A percentile compares a stretch with the other conserved stretches of the same genome.
phyloP scores from a whole-genome alignment of 192 early-diverging fungal species.

The Podila epigama region DNA sequence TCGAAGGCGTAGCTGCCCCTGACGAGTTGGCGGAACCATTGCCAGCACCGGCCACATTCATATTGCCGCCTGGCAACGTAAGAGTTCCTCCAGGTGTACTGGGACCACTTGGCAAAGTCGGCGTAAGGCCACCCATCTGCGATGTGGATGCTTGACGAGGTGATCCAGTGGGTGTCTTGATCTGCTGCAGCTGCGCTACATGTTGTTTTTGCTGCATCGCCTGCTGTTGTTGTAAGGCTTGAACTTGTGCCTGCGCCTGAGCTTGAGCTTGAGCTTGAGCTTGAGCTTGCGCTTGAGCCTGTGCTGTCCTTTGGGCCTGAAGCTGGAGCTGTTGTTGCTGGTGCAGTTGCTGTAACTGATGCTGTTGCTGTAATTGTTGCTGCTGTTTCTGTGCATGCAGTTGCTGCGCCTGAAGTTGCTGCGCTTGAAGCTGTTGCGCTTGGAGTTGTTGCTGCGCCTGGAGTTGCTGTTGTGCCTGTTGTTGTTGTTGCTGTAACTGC shows the following conservation, averaged over 20 bases:
- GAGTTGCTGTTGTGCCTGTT: conserved; percentile 17
- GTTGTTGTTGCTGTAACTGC: conserved; percentile 31
- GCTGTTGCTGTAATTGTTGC: conserved; percentile 38
- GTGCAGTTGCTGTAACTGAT: conserved; percentile 21
- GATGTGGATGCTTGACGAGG: conserved; percentile 46
- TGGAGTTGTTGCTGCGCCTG: conserved; percentile 36
- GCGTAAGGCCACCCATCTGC: conserved; percentile 45
- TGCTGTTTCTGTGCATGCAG: conserved; percentile 16
- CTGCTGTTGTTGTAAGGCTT: too few relatives aligned
- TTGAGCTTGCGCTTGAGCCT: conserved; percentile 16
- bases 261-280: conserved; percentile 28
- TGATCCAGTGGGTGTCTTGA: conserved; percentile 46
- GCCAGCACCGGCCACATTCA: conserved; percentile 9
- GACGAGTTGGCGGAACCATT: conserved; percentile 43
- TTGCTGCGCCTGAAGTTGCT: conserved; percentile 38
- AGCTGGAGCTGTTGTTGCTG: conserved; percentile 6
- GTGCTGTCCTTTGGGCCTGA: conserved; percentile 5
- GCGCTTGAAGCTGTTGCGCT: conserved; percentile 46
- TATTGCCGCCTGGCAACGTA: conserved; percentile 11
- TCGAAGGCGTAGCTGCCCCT: conserved; percentile 44
- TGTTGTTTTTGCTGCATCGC: conserved; percentile 44
- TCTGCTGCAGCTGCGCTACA: conserved; percentile 39
- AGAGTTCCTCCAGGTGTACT: conserved; percentile 41
- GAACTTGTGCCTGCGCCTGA: conserved; percentile 24
- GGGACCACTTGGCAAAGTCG: conserved; percentile 41